phyloP scores from a whole-genome alignment of 139 green algal genomes.

The Edaphochlamys debaryana region DNA sequence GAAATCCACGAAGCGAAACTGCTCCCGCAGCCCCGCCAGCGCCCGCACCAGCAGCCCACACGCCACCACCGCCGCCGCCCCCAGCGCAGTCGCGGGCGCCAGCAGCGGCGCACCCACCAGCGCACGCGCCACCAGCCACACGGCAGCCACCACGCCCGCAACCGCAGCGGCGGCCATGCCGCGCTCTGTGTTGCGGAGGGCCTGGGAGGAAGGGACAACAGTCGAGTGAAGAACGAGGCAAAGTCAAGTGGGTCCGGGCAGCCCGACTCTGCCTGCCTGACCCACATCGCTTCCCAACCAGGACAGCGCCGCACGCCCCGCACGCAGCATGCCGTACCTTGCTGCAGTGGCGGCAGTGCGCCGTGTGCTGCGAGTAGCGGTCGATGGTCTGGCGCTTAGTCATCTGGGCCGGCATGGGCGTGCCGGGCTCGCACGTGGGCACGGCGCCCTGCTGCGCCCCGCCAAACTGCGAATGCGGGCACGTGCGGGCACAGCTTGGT shows the following conservation, averaged over 20 bases:
- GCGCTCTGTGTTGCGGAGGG: constrained; percentile 1
- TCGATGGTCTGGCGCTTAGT: constrained; percentile 40
- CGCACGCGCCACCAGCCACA: background rate
- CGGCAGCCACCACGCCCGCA: background rate
- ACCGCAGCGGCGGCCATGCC: background rate
- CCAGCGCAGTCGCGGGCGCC: background rate
- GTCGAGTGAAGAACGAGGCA: background rate
- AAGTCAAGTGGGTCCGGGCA: background rate
- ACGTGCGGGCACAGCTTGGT: too few relatives aligned
- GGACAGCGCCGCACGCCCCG: too few relatives aligned
- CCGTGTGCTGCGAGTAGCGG: constrained; percentile 40
- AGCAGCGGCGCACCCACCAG: background rate
- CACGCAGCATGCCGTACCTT: background rate
- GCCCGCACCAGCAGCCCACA: background rate
- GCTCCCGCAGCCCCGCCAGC: background rate
- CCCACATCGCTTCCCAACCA: too few relatives aligned
- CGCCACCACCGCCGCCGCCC: background rate
- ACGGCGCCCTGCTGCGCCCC: constrained; percentile 18
- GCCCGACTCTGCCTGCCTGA: background rate
- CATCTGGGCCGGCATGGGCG: constrained; percentile 29
- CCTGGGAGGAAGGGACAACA: background rate
- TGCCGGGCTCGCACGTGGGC: constrained; percentile 31
- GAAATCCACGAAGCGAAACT: constrained; percentile 23
- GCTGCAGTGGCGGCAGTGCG: constrained; percentile 34
- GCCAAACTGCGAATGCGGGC: constrained; percentile 12